Conservation (phyloP, 352 stramenopile genomes). For the Albugo candida region DNA sequence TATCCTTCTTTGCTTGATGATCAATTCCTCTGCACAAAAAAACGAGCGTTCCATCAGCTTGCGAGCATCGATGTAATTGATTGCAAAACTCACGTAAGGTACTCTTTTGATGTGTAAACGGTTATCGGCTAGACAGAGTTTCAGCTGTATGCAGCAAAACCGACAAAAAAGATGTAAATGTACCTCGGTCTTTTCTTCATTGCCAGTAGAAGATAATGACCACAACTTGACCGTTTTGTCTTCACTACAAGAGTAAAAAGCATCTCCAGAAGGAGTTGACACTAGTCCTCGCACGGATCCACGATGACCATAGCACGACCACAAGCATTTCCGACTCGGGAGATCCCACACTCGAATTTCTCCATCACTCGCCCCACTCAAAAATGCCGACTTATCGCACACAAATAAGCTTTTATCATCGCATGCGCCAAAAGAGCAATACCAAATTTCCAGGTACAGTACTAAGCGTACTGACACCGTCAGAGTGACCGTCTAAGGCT, state of each 20-base stretch:
- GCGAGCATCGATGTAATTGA: slow-evolving; percentile 1
- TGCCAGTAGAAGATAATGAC: slow-evolving; percentile 45
- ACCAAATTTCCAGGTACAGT: slow-evolving; percentile 81
- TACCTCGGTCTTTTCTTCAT: slow-evolving; percentile 40
- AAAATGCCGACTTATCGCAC: slow-evolving; percentile 31
- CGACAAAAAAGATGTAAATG: slow-evolving; percentile 8
- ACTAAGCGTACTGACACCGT: slow-evolving; percentile 88
- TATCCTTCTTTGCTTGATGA: slow-evolving; percentile 89
- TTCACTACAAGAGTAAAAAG: slow-evolving; percentile 89
- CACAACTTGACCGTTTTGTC: slow-evolving; percentile 92
- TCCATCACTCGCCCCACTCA: slow-evolving; percentile 81
- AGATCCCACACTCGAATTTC: slow-evolving; percentile 97
- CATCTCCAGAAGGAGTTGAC: slow-evolving; percentile 44
- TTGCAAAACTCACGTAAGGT: slow-evolving; percentile 29
- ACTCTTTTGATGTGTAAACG: slow-evolving; percentile 71
- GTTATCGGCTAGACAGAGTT: slow-evolving; percentile 20
- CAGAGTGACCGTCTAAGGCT: slow-evolving; percentile 91
- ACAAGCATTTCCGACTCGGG: slow-evolving; percentile 84
- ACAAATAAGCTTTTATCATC: slow-evolving; percentile 16
- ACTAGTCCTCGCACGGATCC: slow-evolving; percentile 87
- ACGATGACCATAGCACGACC: slow-evolving; percentile 83
- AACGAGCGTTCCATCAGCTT: slow-evolving; percentile 3
- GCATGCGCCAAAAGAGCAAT: neutral
- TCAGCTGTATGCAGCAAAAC: slow-evolving; percentile 4
- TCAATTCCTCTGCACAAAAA: slow-evolving; percentile 95